These are phyloP conservation scores for Piper betle DNA, from an alignment of 164 flowering plant species.

Conservation along the genomic window DNA sequence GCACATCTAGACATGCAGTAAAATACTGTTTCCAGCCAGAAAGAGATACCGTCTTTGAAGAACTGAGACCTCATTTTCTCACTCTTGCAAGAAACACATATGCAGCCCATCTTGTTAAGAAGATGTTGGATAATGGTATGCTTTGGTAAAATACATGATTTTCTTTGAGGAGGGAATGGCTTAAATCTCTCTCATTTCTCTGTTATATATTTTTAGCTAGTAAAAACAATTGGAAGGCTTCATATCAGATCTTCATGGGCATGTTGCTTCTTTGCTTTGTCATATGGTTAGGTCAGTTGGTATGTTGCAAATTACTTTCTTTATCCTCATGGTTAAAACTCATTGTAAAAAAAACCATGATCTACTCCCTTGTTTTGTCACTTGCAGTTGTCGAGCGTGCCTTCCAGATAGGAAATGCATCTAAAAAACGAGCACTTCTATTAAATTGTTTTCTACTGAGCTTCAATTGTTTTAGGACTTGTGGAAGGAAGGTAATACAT, in stretches of 20 bases:
- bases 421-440: constrained; percentile 70
- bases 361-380: neutral
- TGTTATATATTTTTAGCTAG: constrained; percentile 39
- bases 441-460: constrained; percentile 71
- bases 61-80: constrained; percentile 71
- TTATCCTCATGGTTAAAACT: neutral
- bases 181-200: neutral
- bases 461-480: constrained; percentile 81
- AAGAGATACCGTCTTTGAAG: constrained; percentile 59
- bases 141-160: neutral
- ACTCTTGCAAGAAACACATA: constrained; percentile 58
- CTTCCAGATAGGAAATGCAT: constrained; percentile 67
- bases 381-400: constrained; percentile 83
- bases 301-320: constrained; percentile 17
- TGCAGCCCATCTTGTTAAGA: constrained; percentile 84
- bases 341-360: no score
- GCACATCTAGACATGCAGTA: constrained; percentile 53
- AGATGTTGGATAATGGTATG: constrained; percentile 84
- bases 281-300: constrained; percentile 93
- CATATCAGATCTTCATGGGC: constrained; percentile 75
- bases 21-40: constrained; percentile 74
- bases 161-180: neutral
- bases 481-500: constrained; percentile 48
- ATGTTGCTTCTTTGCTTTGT: constrained; percentile 84
- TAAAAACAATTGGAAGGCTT: constrained; percentile 67